These are phyloP conservation scores for Telfairia occidentalis DNA, from an alignment of 331 rosid species.

Conservation along the genomic window DNA sequence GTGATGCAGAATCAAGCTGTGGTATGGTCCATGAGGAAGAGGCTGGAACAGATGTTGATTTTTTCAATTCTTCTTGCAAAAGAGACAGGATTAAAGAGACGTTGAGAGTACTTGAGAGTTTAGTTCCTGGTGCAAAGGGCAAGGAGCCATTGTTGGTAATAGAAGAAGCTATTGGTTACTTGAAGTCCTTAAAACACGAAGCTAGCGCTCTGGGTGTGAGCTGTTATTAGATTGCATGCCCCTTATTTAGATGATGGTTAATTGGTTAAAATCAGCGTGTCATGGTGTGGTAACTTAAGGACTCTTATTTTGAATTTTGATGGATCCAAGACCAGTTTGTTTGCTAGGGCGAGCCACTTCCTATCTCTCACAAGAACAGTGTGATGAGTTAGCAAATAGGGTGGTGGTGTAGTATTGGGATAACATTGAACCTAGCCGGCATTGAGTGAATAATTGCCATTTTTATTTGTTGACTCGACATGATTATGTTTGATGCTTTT, in stretches of 20 bases:
- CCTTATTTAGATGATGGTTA: constrained; percentile 4
- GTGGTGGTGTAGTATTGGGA: constrained; percentile 11
- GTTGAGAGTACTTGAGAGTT: constrained; percentile 46
- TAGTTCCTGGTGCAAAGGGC: constrained; percentile 80
- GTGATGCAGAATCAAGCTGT: constrained; percentile 45
- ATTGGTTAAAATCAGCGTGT: constrained; percentile 13
- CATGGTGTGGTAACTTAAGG: constrained; percentile 1
- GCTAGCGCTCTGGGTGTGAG: constrained; percentile 34
- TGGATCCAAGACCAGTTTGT: constrained; percentile 25
- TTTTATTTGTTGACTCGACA: constrained; percentile 39
- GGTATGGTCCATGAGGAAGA: constrained; percentile 22
- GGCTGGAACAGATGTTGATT: constrained; percentile 18
- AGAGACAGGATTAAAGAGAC: constrained; percentile 47
- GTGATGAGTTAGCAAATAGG: constrained; percentile 30
- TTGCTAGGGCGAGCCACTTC: constrained; percentile 21
- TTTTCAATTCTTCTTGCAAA: constrained; percentile 26
- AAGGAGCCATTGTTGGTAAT: constrained; percentile 56
- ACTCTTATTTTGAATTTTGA: constrained; percentile 29
- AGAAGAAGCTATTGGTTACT: constrained; percentile 64
- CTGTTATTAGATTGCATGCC: constrained; percentile 12
- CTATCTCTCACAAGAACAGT: constrained; percentile 15
- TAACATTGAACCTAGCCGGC: constrained; percentile 23
- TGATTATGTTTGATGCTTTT: constrained; percentile 28
- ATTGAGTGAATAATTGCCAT: constrained; percentile 1
- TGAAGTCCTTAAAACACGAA: constrained; percentile 45